Evolutionary conservation across 2,329 filamentous ascomycete genomes (phyloP).

Genomic region (Aspergillus sp.): DNA sequence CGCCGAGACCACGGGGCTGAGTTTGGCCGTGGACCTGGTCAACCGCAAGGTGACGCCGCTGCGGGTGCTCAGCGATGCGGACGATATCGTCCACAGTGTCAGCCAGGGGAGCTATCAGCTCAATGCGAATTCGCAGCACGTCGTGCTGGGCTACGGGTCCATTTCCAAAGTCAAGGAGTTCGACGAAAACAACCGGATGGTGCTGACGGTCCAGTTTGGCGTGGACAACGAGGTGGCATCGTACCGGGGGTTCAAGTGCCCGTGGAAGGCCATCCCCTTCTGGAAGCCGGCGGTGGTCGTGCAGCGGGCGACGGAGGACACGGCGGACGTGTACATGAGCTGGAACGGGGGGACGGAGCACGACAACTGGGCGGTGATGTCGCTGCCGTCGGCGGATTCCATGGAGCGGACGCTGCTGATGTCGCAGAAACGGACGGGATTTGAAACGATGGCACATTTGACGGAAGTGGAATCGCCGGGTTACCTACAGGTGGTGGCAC

Average conservation of each 20-base stretch:
- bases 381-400: constrained; percentile 11
- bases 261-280: constrained; percentile 27
- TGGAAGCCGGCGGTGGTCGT: constrained; percentile 19
- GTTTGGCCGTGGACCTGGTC: constrained; percentile 14
- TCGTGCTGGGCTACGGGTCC: constrained; percentile 29
- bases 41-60: constrained; percentile 16
- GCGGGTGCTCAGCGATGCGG: constrained; percentile 13
- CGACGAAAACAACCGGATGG: constrained; percentile 20
- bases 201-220: constrained; percentile 27
- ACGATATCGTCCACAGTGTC: constrained; percentile 18
- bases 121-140: constrained; percentile 12
- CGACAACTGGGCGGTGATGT: constrained; percentile 28
- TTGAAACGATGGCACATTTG: constrained; percentile 19
- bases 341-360: constrained; percentile 34
- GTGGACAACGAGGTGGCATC: constrained; percentile 22
- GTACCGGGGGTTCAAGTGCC: constrained; percentile 29
- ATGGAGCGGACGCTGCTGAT: constrained; percentile 13
- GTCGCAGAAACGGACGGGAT: constrained; percentile 18
- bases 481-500: constrained; percentile 24
- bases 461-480: constrained; percentile 5
- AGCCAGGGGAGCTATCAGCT: constrained; percentile 24
- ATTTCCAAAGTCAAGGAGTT: constrained; percentile 31
- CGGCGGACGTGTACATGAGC: constrained; percentile 27
- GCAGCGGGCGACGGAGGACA: constrained; percentile 5
- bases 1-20: constrained; percentile 16